Evolutionary conservation across 75 land plant genomes (phyloP).

Genomic region (Pinus taeda): DNA sequence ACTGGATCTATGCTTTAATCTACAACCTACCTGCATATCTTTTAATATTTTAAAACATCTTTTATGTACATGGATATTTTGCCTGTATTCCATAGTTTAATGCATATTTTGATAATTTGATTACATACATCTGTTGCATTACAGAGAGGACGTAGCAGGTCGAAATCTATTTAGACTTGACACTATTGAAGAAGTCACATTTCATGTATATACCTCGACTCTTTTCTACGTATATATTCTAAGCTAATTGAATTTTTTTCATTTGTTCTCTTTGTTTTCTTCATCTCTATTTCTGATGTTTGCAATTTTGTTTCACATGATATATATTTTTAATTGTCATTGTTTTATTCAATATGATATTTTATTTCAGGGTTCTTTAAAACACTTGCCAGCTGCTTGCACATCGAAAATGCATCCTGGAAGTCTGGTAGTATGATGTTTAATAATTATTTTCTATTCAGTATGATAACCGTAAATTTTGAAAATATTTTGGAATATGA

Average conservation of each 20-base stretch:
- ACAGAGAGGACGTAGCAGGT: too few species aligned
- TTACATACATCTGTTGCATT: too few species aligned
- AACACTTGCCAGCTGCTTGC: conserved; percentile 37
- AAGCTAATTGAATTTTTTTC: too few species aligned
- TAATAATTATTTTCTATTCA: background rate
- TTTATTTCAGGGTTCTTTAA: conserved; percentile 32
- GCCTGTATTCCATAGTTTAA: too few species aligned
- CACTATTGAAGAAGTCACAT: background rate
- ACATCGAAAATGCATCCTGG: conserved; percentile 25
- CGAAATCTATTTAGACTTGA: too few species aligned
- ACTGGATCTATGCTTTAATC: too few species aligned
- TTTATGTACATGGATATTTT: background rate
- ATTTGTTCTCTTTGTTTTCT: background rate
- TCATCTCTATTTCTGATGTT: background rate
- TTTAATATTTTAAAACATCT: conserved; percentile 37
- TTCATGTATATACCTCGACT: background rate
- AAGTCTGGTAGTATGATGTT: background rate
- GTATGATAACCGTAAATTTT: too few species aligned
- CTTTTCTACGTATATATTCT: background rate
- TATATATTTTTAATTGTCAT: too few species aligned
- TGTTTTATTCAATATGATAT: background rate
- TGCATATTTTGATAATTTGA: background rate
- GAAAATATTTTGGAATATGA: too few species aligned
- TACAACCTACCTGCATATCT: too few species aligned
- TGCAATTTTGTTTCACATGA: background rate